These are phyloP conservation scores for Candida taoyuanica DNA, from an alignment of 805 yeast species.

Conservation along the genomic window DNA sequence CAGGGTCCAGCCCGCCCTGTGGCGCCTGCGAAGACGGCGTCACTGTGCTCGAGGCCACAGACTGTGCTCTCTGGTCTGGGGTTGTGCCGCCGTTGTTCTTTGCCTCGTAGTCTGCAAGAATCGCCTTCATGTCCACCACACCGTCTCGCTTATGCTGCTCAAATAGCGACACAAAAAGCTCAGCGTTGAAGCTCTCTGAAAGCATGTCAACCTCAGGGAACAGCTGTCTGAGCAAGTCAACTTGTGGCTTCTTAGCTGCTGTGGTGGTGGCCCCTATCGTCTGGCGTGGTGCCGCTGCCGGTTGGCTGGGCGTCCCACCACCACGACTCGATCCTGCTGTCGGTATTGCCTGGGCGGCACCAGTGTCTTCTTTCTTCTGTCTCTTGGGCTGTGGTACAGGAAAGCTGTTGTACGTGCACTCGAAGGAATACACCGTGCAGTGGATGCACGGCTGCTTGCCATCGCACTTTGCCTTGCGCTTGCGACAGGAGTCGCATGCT, in stretches of 20 bases:
- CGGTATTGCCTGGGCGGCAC: neutral
- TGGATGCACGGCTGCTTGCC: constrained; percentile 82
- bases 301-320: neutral
- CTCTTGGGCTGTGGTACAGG: neutral
- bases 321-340: neutral
- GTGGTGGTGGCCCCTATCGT: neutral
- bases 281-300: neutral
- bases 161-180: constrained; percentile 15
- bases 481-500: constrained; percentile 72
- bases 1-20: constrained; percentile 27
- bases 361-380: constrained; percentile 1
- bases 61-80: too few relatives aligned
- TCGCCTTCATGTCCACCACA: constrained; percentile 16
- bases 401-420: constrained; percentile 80
- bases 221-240: constrained; percentile 8
- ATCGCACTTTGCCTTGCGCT: constrained; percentile 77
- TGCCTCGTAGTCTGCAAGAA: constrained; percentile 15
- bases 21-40: too few relatives aligned
- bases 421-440: constrained; percentile 83
- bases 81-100: neutral
- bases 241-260: constrained; percentile 1
- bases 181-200: constrained; percentile 15
- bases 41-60: too few relatives aligned
- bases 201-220: constrained; percentile 18
- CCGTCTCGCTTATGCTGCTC: constrained; percentile 19